phyloP scores from a whole-genome alignment of 768 basidiomycete species.

The Steccherinum ochraceum region DNA sequence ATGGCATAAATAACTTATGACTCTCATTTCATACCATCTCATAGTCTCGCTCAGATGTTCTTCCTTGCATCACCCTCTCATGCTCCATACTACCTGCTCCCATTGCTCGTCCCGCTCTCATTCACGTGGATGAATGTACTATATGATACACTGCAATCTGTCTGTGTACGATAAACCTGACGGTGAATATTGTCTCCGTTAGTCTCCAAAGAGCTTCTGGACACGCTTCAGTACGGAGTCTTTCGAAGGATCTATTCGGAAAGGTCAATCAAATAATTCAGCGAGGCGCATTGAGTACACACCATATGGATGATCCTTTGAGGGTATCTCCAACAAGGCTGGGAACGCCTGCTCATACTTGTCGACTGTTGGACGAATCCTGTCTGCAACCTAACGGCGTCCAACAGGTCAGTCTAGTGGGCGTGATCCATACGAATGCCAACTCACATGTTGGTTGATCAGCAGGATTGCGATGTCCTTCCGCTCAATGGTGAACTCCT shows the following conservation, averaged over 20 bases:
- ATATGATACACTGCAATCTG: neutral
- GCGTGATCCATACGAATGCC: too few species aligned
- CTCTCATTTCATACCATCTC: neutral
- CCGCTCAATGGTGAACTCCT: constrained; percentile 83
- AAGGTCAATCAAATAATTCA: constrained; percentile 14
- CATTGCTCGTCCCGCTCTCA: too few species aligned
- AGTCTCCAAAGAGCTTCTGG: constrained; percentile 94
- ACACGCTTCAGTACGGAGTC: constrained; percentile 95
- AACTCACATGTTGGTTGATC: constrained; percentile 94
- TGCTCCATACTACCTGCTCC: neutral
- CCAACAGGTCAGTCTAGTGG: neutral
- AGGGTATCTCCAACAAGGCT: constrained; percentile 94
- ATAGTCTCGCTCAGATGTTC: neutral
- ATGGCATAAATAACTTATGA: constrained; percentile 2
- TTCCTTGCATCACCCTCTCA: neutral
- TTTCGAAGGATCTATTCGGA: constrained; percentile 76
- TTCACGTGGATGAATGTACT: neutral
- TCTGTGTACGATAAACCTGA: neutral
- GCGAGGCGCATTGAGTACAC: constrained; percentile 17
- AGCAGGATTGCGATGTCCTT: constrained; percentile 94
- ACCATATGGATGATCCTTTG: constrained; percentile 99
- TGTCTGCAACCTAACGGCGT: constrained; percentile 81
- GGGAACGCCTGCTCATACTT: constrained; percentile 96
- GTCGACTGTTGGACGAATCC: constrained; percentile 92
- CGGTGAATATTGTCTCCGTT: too few species aligned